These are phyloP conservation scores for Entonaema liquescens DNA, from an alignment of 495 filamentous ascomycete species.

Conservation along the genomic window DNA sequence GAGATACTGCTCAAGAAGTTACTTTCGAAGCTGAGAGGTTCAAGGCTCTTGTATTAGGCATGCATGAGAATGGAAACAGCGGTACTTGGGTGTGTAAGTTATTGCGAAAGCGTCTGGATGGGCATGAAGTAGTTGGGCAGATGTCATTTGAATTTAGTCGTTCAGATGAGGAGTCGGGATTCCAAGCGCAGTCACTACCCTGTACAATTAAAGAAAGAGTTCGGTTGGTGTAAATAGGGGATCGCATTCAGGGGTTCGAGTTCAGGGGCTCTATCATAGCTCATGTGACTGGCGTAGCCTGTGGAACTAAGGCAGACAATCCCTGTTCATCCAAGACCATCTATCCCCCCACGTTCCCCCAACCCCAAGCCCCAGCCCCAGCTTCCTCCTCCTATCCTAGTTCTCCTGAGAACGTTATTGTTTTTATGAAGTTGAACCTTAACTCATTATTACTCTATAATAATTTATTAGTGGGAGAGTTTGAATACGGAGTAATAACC, in stretches of 20 bases:
- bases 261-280: neutral
- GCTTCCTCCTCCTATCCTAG: neutral
- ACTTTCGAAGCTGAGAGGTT: neutral
- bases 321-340: neutral
- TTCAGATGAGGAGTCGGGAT: no score
- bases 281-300: constrained; percentile 20
- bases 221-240: no score
- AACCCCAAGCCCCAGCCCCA: neutral
- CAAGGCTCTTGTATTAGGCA: neutral
- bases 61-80: neutral
- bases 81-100: neutral
- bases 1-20: neutral
- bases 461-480: neutral
- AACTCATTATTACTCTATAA: neutral
- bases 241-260: neutral
- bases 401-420: constrained; percentile 5
- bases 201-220: no score
- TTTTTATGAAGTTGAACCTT: neutral
- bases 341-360: constrained; percentile 8
- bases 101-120: neutral
- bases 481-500: neutral
- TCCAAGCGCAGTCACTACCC: no score
- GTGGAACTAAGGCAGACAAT: constrained; percentile 22
- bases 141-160: neutral
- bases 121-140: neutral